Percentiles rank a stretch among this genome's conserved stretches.
Evolutionary conservation across 202 grass and related monocot genomes (phyloP).

Genomic region (Panicum hallii): DNA sequence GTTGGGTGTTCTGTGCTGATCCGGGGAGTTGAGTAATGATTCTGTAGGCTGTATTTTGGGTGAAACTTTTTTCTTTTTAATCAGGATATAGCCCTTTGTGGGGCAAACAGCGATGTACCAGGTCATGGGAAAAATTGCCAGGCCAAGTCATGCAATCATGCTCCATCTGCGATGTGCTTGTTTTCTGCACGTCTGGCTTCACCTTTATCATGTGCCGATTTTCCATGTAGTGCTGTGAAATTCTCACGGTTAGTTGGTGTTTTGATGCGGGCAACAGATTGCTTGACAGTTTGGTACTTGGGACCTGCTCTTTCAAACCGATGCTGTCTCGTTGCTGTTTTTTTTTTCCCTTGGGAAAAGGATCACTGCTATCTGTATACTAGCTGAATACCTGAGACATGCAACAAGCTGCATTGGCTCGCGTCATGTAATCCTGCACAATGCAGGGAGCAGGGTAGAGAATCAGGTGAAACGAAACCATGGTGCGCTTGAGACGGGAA

Average conservation of each 20-base stretch:
- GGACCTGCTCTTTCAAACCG: neutral
- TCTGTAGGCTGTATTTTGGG: conserved; percentile 40
- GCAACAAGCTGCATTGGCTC: neutral
- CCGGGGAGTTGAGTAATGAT: conserved; percentile 32
- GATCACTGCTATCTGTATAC: no score
- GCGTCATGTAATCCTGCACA: neutral
- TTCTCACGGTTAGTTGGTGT: neutral
- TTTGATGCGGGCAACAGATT: neutral
- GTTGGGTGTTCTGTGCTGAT: conserved; percentile 17
- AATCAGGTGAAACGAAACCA: neutral
- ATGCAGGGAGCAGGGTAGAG: neutral
- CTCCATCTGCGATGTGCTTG: neutral
- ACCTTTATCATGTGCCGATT: neutral
- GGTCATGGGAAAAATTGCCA: conserved; percentile 26
- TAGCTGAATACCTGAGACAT: neutral
- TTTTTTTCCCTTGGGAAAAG: neutral
- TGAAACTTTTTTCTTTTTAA: neutral
- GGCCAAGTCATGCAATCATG: conserved; percentile 3
- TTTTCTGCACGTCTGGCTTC: neutral
- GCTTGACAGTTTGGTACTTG: neutral
- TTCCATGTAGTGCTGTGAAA: neutral
- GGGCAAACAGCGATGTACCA: conserved; percentile 25
- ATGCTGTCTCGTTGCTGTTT: neutral
- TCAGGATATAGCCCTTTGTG: conserved; percentile 24
- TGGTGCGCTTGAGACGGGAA: neutral